Percentiles rank a stretch among this genome's conserved stretches.
Evolutionary conservation across 2,329 filamentous ascomycete genomes (phyloP).

Genomic region (Penicillium nordicum): DNA sequence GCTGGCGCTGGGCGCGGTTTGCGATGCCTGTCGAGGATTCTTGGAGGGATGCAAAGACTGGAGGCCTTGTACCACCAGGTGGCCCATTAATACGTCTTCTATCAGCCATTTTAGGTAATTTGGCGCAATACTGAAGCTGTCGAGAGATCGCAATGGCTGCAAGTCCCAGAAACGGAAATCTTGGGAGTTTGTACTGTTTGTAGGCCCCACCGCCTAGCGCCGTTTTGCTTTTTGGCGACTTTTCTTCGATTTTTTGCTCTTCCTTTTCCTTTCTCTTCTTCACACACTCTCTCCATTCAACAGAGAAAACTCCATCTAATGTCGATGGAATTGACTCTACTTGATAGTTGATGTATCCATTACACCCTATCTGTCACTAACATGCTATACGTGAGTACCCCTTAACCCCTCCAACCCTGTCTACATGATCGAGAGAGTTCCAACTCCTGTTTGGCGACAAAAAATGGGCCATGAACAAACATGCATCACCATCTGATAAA

Average conservation of each 20-base stretch:
- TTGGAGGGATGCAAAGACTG: conserved; percentile 58
- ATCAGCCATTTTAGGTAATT: conserved; percentile 48
- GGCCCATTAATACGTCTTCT: conserved; percentile 89
- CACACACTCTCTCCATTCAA: conserved; percentile 16
- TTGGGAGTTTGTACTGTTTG: conserved; percentile 43
- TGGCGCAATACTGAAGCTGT: conserved; percentile 12
- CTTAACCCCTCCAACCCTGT: conserved; percentile 11
- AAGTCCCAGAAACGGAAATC: conserved; percentile 35
- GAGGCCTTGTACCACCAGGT: conserved; percentile 68
- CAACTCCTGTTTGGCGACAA: conserved; percentile 53
- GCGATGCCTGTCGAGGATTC: conserved; percentile 48
- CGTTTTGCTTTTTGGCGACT: conserved; percentile 19
- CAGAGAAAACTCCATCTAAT: conserved; percentile 20
- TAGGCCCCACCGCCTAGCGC: conserved; percentile 19
- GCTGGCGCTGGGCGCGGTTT: conserved; percentile 51
- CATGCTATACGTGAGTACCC: conserved; percentile 27
- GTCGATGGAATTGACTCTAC: conserved; percentile 9
- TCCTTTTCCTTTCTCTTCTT: conserved; percentile 21
- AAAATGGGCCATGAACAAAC: conserved; percentile 56
- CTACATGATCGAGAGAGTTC: conserved; percentile 51
- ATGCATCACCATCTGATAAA: conserved; percentile 60
- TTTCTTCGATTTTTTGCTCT: conserved; percentile 16
- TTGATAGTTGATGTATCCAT: not conserved
- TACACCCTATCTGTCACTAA: conserved; percentile 12
- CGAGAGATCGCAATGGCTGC: conserved; percentile 5